A percentile compares a stretch with the other conserved stretches of the same genome.
These are phyloP conservation scores for Alternaria sp. DNA, from an alignment of 2,329 filamentous ascomycete genomes.

Conservation along the genomic window DNA sequence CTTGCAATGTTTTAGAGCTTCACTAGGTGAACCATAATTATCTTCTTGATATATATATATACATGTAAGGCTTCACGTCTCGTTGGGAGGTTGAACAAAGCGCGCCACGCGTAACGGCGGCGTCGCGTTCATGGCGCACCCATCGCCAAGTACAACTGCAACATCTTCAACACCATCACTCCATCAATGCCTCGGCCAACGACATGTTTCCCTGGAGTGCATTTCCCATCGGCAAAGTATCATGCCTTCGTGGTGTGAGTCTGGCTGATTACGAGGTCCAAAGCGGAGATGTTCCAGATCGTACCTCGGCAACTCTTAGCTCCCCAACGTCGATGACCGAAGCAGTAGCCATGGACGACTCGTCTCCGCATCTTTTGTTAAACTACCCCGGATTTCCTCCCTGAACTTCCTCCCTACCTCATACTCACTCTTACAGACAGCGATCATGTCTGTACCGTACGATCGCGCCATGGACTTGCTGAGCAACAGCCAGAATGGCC, in stretches of 20 bases:
- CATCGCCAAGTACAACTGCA: neutral
- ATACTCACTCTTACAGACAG: neutral
- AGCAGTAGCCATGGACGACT: constrained; percentile 34
- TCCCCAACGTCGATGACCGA: constrained; percentile 17
- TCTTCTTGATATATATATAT: neutral
- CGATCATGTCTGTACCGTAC: constrained; percentile 45
- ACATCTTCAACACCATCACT: neutral
- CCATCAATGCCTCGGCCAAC: constrained; percentile 8
- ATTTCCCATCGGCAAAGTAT: constrained; percentile 1
- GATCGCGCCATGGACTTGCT: constrained; percentile 39
- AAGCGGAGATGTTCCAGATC: constrained; percentile 18
- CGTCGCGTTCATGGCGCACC: neutral
- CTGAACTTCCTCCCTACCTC: neutral
- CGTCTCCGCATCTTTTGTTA: constrained; percentile 22
- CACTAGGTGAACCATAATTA: no score
- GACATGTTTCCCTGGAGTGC: neutral
- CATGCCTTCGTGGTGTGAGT: constrained; percentile 9
- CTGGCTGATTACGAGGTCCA: neutral
- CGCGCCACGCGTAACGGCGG: constrained; percentile 5
- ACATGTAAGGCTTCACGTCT: neutral
- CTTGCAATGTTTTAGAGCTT: neutral
- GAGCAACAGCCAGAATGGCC: constrained; percentile 47
- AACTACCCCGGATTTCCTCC: constrained; percentile 29
- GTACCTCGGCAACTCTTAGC: constrained; percentile 39
- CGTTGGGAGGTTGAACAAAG: neutral